Evolutionary conservation across 768 basidiomycete species (phyloP).

Genomic region (Mycena vitilis): DNA sequence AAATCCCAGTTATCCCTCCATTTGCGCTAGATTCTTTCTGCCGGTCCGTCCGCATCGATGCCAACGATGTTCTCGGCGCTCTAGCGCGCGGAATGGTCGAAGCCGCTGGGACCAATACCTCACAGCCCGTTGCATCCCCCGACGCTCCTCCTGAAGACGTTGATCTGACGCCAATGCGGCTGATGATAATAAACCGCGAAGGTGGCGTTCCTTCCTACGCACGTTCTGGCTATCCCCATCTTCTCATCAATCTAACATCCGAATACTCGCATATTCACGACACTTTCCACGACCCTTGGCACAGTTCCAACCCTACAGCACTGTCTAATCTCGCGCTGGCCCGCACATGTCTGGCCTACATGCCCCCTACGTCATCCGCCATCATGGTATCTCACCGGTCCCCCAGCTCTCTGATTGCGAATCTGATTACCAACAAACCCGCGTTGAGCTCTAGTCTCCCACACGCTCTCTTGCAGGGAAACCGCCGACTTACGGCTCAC

Average conservation of each 20-base stretch:
- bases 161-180: slow-evolving; percentile 92
- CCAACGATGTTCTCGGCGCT: slow-evolving; percentile 90
- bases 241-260: slow-evolving; percentile 92
- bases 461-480: slow-evolving; percentile 90
- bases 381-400: slow-evolving; percentile 98
- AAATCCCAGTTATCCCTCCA: slow-evolving; percentile 96
- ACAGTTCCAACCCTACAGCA: slow-evolving; percentile 81
- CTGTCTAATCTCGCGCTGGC: slow-evolving; percentile 89
- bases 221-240: slow-evolving; percentile 92
- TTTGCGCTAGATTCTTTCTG: slow-evolving; percentile 93
- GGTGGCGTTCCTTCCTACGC: slow-evolving; percentile 99
- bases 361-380: slow-evolving; percentile 94
- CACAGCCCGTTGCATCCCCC: slow-evolving; percentile 45
- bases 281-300: slow-evolving; percentile 87
- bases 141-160: slow-evolving; percentile 59
- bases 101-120: slow-evolving; percentile 49
- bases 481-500: slow-evolving; percentile 85
- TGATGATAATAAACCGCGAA: slow-evolving; percentile 97
- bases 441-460: slow-evolving; percentile 95
- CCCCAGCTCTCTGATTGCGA: slow-evolving; percentile 93
- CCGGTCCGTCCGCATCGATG: slow-evolving; percentile 84
- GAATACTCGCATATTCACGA: slow-evolving; percentile 88
- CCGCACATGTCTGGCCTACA: slow-evolving; percentile 86
- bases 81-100: slow-evolving; percentile 89
- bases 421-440: slow-evolving; percentile 98